phyloP scores from a whole-genome alignment of 139 green algal species.

The Pseudopediastrum boryanum region DNA sequence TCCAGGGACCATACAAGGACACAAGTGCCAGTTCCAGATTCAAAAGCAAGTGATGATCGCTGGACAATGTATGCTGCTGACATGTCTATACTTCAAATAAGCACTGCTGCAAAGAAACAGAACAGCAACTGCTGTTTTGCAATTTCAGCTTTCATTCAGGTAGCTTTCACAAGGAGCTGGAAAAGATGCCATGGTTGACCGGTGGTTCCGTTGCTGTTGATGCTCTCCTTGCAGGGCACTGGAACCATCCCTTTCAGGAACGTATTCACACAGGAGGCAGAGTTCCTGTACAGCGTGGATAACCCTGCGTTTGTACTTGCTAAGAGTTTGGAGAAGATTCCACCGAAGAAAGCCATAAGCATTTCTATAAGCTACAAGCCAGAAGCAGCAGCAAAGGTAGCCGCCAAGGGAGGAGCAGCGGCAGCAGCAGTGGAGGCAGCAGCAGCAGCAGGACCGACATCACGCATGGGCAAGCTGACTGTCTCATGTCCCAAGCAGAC shows the following conservation, averaged over 20 bases:
- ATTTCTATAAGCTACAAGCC: constrained; percentile 70
- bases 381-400: constrained; percentile 6
- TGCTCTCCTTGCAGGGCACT: constrained; percentile 26
- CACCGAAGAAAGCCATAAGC: constrained; percentile 67
- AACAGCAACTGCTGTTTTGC: no score
- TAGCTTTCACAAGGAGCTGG: no score
- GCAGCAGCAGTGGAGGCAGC: not conserved
- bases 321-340: constrained; percentile 63
- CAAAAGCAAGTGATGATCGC: no score
- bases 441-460: not conserved
- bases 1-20: no score
- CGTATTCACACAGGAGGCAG: constrained; percentile 66
- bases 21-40: no score
- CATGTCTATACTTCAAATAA: no score
- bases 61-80: no score
- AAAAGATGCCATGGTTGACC: no score
- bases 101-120: no score
- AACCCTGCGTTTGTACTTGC: constrained; percentile 75
- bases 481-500: constrained; percentile 69
- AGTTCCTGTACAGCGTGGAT: constrained; percentile 75
- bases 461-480: constrained; percentile 72
- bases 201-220: not conserved
- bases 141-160: no score
- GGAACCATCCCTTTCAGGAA: constrained; percentile 76
- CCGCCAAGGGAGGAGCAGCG: constrained; percentile 1